Conservation (phyloP, 1,284 basidiomycete species). For the Sporisorium sorghi region DNA sequence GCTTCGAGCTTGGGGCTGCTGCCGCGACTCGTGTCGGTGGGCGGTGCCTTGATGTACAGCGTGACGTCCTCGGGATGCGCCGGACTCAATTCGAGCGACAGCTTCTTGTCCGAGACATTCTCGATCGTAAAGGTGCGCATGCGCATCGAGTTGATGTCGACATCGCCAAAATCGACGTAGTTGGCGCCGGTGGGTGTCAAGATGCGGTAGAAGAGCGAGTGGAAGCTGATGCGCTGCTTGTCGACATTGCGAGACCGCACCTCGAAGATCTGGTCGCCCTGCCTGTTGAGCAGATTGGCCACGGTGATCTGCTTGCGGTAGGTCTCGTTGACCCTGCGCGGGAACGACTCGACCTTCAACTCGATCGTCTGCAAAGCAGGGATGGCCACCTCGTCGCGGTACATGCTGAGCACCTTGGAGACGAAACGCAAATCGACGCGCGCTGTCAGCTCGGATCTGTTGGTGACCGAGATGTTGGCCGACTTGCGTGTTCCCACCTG, state of each 20-base stretch:
- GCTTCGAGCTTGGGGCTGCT: constrained; percentile 37
- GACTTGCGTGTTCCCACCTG: constrained; percentile 72
- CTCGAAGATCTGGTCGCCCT: constrained; percentile 71
- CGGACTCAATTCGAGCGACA: constrained; percentile 71
- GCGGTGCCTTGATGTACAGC: constrained; percentile 70
- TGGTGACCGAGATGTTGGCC: constrained; percentile 70
- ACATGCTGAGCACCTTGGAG: constrained; percentile 72
- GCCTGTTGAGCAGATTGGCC: constrained; percentile 66
- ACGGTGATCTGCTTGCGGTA: constrained; percentile 73
- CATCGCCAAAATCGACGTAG: constrained; percentile 73
- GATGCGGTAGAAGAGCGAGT: constrained; percentile 73
- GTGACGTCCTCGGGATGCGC: constrained; percentile 72
- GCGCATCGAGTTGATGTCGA: constrained; percentile 72
- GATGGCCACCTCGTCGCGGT: constrained; percentile 72
- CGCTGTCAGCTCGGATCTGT: constrained; percentile 71
- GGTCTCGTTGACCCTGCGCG: constrained; percentile 72
- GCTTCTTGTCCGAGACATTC: constrained; percentile 70
- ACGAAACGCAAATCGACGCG: constrained; percentile 72
- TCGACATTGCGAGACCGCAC: constrained; percentile 72
- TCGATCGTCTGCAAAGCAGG: constrained; percentile 71
- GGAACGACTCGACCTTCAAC: constrained; percentile 72
- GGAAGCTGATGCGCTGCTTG: constrained; percentile 72
- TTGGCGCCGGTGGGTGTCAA: constrained; percentile 72
- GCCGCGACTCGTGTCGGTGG: constrained; percentile 6
- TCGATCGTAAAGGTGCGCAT: constrained; percentile 72